A percentile compares a stretch with the other conserved stretches of the same genome.
These are phyloP conservation scores for Colletotrichum incanum DNA, from an alignment of 2,329 filamentous ascomycete genomes.

Conservation along the genomic window DNA sequence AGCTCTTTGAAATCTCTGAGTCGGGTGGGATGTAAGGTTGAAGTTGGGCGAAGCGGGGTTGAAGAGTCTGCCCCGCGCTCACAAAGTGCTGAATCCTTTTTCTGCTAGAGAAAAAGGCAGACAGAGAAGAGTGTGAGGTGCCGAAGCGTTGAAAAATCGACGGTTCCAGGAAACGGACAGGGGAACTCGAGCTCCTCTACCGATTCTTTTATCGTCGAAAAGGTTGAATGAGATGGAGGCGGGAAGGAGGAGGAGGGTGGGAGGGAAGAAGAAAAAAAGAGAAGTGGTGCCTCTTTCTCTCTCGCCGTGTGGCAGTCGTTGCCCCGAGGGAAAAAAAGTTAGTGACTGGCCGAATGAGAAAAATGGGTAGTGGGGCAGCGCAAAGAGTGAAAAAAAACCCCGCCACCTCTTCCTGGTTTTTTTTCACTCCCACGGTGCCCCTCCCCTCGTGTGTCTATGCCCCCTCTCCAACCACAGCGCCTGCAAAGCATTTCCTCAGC, in stretches of 20 bases:
- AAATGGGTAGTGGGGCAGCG: conserved; percentile 46
- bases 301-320: conserved; percentile 34
- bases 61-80: conserved; percentile 51
- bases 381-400: conserved; percentile 46
- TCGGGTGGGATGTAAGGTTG: conserved; percentile 50
- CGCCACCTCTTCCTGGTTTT: conserved; percentile 37
- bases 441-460: neutral
- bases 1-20: conserved; percentile 55
- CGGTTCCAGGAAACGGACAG: conserved; percentile 57
- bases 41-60: conserved; percentile 61
- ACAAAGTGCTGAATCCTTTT: conserved; percentile 41
- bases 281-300: conserved; percentile 39
- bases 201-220: conserved; percentile 57
- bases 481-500: conserved; percentile 17
- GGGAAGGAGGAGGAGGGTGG: conserved; percentile 29
- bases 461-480: conserved; percentile 13
- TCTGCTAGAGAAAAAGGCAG: conserved; percentile 42
- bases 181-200: conserved; percentile 54
- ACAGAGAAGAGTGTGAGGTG: conserved; percentile 39
- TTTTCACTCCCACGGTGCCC: conserved; percentile 2
- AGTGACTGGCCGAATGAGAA: conserved; percentile 40
- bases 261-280: conserved; percentile 39
- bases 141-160: conserved; percentile 50
- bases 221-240: conserved; percentile 41
- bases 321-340: conserved; percentile 41